Percentiles rank a stretch among this genome's conserved stretches.
phyloP scores from a whole-genome alignment of 2,329 filamentous ascomycete species.

The Ophiostoma quercus region DNA sequence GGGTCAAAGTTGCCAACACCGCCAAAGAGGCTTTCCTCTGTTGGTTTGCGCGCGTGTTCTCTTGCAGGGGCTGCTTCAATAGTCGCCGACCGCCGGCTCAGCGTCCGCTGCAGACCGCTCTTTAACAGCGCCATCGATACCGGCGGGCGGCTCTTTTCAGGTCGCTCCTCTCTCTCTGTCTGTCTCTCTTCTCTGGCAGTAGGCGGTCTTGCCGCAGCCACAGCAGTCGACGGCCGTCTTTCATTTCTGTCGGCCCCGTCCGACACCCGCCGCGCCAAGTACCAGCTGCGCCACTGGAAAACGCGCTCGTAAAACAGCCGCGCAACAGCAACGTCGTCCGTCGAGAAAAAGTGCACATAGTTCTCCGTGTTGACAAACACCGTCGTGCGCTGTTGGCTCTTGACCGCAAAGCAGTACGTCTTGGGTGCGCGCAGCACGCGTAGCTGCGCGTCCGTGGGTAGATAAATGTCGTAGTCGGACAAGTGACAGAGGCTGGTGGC shows the following conservation, averaged over 20 bases:
- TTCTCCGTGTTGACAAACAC: conserved; percentile 79
- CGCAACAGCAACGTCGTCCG: conserved; percentile 63
- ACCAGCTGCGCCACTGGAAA: conserved; percentile 87
- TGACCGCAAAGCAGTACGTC: conserved; percentile 78
- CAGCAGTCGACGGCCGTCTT: neutral
- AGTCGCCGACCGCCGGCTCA: conserved; percentile 17
- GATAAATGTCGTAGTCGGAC: conserved; percentile 89
- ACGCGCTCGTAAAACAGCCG: conserved; percentile 65
- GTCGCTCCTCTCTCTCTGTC: neutral
- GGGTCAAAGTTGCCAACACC: conserved; percentile 65
- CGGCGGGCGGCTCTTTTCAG: neutral
- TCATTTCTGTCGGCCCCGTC: neutral
- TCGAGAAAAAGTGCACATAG: conserved; percentile 88
- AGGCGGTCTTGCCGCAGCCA: neutral
- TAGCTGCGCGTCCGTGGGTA: conserved; percentile 61
- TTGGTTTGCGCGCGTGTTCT: conserved; percentile 35
- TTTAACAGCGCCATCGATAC: conserved; percentile 17
- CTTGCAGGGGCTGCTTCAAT: no score
- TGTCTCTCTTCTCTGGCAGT: neutral
- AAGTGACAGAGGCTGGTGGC: conserved; percentile 70
- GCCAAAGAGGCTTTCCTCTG: conserved; percentile 49
- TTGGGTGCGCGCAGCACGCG: conserved; percentile 78
- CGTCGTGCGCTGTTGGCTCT: conserved; percentile 82
- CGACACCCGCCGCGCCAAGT: conserved; percentile 51
- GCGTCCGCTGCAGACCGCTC: conserved; percentile 35